Conservation (phyloP, 1,139 yeast genomes). For the Sporopachydermia cereana region DNA sequence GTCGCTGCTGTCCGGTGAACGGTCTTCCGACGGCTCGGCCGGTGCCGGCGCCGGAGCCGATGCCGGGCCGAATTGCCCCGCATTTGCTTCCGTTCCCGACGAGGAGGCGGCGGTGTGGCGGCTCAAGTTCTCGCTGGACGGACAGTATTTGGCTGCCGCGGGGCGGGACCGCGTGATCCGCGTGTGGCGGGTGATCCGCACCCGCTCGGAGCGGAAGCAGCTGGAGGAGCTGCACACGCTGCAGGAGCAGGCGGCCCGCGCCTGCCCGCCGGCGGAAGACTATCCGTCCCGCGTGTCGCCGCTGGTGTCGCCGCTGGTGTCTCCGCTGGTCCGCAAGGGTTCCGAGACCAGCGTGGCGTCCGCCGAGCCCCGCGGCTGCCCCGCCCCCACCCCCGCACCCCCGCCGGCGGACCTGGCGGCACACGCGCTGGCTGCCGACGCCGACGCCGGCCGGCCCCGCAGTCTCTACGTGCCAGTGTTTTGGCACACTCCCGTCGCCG, state of each 20-base stretch:
- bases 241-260: background rate
- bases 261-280: background rate
- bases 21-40: background rate
- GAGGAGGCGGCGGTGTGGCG: conserved; percentile 48
- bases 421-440: too few relatives aligned
- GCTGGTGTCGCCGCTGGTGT: background rate
- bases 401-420: background rate
- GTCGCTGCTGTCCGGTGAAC: background rate
- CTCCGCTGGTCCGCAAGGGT: background rate
- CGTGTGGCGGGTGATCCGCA: conserved; percentile 71
- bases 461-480: conserved; percentile 38
- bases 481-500: conserved; percentile 52
- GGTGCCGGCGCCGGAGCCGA: background rate
- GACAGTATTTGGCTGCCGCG: conserved; percentile 73
- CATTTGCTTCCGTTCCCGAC: conserved; percentile 2
- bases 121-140: conserved; percentile 66
- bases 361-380: background rate
- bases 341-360: background rate
- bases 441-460: too few relatives aligned
- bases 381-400: background rate
- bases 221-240: background rate
- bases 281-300: background rate
- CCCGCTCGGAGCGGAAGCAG: conserved; percentile 37
- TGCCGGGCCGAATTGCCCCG: too few relatives aligned
- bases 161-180: conserved; percentile 61